These are phyloP conservation scores for Boletellus ananas DNA, from an alignment of 768 basidiomycete species.

Conservation along the genomic window DNA sequence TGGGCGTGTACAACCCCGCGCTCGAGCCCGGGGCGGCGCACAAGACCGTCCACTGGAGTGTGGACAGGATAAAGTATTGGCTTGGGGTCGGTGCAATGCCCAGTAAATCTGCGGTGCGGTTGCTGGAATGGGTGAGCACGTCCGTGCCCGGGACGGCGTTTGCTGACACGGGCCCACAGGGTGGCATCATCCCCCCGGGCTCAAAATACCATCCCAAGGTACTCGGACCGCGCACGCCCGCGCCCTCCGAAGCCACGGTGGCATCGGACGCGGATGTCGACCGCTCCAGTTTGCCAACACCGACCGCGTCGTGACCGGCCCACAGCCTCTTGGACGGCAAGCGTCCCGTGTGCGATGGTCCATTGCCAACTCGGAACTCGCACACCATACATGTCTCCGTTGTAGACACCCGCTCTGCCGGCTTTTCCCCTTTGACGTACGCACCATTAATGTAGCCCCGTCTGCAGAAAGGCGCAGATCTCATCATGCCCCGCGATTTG, in stretches of 20 bases:
- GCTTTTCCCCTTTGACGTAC: background rate
- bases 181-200: conserved; percentile 55
- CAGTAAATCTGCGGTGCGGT: conserved; percentile 66
- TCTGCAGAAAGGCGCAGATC: conserved; percentile 37
- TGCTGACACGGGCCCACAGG: conserved; percentile 36
- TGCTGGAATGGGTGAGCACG: conserved; percentile 67
- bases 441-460: conserved; percentile 13
- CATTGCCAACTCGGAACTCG: background rate
- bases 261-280: background rate
- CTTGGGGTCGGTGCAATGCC: conserved; percentile 80
- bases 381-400: conserved; percentile 1
- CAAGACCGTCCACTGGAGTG: conserved; percentile 88
- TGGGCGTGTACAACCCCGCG: conserved; percentile 82
- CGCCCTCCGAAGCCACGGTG: conserved; percentile 1
- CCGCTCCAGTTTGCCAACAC: background rate
- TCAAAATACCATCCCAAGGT: conserved; percentile 52
- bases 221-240: conserved; percentile 14
- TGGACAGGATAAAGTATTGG: conserved; percentile 89
- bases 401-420: conserved; percentile 6
- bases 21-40: conserved; percentile 44
- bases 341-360: background rate
- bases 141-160: background rate
- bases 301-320: conserved; percentile 7
- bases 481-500: conserved; percentile 52
- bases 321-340: too few relatives aligned